Conservation (phyloP, 2,329 filamentous ascomycete genomes). For the Seiridium unicorne region DNA sequence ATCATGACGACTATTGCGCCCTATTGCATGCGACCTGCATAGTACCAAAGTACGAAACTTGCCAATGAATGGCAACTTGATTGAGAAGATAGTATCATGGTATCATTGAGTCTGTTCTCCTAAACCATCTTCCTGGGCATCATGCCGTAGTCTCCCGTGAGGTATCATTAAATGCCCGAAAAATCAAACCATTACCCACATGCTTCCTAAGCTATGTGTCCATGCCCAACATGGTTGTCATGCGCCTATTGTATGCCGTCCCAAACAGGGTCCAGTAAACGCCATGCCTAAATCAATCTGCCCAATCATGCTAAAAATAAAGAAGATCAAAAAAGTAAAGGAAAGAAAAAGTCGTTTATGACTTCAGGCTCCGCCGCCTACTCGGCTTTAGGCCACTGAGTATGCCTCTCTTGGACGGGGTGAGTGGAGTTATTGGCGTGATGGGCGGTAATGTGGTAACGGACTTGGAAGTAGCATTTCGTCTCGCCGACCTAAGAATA, state of each 20-base stretch:
- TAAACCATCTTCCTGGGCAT: neutral
- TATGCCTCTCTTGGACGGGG: constrained; percentile 29
- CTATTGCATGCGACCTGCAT: neutral
- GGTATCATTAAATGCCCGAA: constrained; percentile 7
- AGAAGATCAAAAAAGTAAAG: neutral
- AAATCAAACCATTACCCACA: neutral
- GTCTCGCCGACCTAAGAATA: constrained; percentile 42
- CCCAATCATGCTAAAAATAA: neutral
- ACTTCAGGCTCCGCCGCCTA: constrained; percentile 39
- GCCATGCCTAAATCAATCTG: neutral
- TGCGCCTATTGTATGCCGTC: neutral
- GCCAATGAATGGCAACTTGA: no score
- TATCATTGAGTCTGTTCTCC: constrained; percentile 6
- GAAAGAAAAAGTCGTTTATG: constrained; percentile 16
- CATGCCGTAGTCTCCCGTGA: neutral
- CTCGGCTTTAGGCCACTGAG: constrained; percentile 33
- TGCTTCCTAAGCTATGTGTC: neutral
- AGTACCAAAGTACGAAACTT: no score
- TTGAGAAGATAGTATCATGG: neutral
- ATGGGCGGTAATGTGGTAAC: constrained; percentile 20
- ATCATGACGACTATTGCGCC: neutral
- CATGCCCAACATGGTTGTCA: constrained; percentile 1
- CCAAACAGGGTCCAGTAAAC: neutral
- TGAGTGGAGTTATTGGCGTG: constrained; percentile 16
- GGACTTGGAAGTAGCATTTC: constrained; percentile 31